Conservation (phyloP, 164 flowering plant species). For the Dillenia turbinata region DNA sequence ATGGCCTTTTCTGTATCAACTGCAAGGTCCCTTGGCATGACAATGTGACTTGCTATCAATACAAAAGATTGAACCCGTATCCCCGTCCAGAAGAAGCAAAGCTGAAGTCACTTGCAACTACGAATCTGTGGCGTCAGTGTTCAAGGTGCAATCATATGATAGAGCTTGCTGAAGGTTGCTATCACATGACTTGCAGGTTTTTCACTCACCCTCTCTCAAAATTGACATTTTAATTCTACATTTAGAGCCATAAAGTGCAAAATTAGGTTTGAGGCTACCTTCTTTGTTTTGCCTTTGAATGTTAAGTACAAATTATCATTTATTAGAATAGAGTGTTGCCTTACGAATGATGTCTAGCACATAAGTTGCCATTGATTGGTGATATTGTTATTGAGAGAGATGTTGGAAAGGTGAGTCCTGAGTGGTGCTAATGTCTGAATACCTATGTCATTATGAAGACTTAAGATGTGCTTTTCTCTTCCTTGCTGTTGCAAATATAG, state of each 20-base stretch:
- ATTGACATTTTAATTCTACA: neutral
- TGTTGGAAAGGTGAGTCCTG: too few relatives aligned
- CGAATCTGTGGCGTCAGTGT: conserved; percentile 71
- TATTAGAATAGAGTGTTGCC: too few relatives aligned
- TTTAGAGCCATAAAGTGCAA: neutral
- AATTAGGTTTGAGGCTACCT: too few relatives aligned
- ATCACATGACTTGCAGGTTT: conserved; percentile 86
- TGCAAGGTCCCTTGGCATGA: conserved; percentile 89
- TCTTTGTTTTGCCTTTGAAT: too few relatives aligned
- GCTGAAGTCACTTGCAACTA: conserved; percentile 55
- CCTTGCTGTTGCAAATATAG: too few relatives aligned
- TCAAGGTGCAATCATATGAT: conserved; percentile 73
- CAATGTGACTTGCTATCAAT: conserved; percentile 41
- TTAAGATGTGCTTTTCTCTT: too few relatives aligned
- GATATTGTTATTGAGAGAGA: too few relatives aligned
- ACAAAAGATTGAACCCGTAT: conserved; percentile 30
- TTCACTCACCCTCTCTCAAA: neutral
- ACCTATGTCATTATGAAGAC: too few relatives aligned
- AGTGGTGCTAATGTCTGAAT: too few relatives aligned
- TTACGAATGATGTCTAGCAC: too few relatives aligned
- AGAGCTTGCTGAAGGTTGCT: conserved; percentile 78
- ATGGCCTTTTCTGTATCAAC: conserved; percentile 45
- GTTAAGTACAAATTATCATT: too few relatives aligned
- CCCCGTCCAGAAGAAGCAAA: conserved; percentile 46
- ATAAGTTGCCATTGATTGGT: too few relatives aligned